These are phyloP conservation scores for Pyrenophora teres DNA, from an alignment of 2,329 filamentous ascomycete genomes.

Conservation along the genomic window DNA sequence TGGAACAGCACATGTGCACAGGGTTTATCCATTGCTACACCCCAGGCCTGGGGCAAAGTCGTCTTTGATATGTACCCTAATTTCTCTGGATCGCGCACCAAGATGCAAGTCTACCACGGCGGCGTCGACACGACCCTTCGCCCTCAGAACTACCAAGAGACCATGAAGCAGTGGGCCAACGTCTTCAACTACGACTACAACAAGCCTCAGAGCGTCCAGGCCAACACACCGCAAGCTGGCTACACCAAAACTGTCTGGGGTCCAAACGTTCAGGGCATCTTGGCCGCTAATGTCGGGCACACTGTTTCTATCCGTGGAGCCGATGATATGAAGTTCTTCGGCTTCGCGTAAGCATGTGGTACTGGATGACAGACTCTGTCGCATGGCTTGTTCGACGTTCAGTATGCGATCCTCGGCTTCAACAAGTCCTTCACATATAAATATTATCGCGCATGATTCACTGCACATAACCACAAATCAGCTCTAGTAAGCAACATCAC, in stretches of 20 bases:
- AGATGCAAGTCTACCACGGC: slow-evolving; percentile 65
- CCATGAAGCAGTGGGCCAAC: slow-evolving; percentile 45
- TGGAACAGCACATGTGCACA: slow-evolving; percentile 61
- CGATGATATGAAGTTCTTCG: slow-evolving; percentile 45
- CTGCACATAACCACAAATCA: too few species aligned
- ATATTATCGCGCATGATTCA: too few species aligned
- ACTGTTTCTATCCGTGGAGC: slow-evolving; percentile 40
- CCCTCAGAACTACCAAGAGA: slow-evolving; percentile 62
- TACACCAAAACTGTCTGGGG: slow-evolving; percentile 43
- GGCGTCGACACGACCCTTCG: slow-evolving; percentile 56
- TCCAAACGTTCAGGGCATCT: slow-evolving; percentile 43
- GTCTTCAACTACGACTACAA: slow-evolving; percentile 41
- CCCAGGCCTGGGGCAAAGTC: slow-evolving; percentile 55
- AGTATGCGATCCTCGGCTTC: too few species aligned
- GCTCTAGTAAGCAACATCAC: neutral
- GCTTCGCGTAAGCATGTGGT: slow-evolving; percentile 24
- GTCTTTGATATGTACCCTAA: slow-evolving; percentile 56
- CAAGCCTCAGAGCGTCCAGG: slow-evolving; percentile 36
- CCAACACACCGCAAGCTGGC: slow-evolving; percentile 36
- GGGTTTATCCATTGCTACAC: slow-evolving; percentile 53
- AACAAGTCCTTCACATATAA: too few species aligned
- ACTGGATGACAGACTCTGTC: too few species aligned
- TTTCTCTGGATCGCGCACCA: slow-evolving; percentile 57
- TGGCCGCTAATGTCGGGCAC: slow-evolving; percentile 42
- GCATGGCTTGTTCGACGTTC: too few species aligned